Evolutionary conservation across 495 filamentous ascomycete genomes (phyloP).

Genomic region (Hypoxylon intermedium): DNA sequence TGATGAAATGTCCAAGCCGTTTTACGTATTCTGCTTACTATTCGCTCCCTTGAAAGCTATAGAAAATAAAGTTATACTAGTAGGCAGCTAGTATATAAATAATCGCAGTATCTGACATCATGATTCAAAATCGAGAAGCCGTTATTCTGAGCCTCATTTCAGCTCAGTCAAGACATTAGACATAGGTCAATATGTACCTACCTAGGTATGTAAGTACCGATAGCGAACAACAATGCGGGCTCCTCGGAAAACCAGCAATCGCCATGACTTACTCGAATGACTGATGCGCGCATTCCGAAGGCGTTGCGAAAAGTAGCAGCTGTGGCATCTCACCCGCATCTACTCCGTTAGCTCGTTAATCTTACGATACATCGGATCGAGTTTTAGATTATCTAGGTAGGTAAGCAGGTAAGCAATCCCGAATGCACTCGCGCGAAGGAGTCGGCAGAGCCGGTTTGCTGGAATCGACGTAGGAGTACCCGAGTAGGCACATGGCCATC

Average conservation of each 20-base stretch:
- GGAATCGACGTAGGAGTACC: not conserved
- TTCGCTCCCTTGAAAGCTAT: too few species aligned
- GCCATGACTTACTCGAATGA: not conserved
- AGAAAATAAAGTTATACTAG: too few species aligned
- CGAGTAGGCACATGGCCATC: not conserved
- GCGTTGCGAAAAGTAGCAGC: conserved; percentile 27
- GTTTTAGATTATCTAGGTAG: conserved; percentile 9
- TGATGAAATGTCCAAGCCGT: too few species aligned
- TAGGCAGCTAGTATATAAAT: conserved; percentile 8
- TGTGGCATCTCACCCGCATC: conserved; percentile 22
- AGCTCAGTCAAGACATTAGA: too few species aligned
- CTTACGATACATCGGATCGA: conserved; percentile 24
- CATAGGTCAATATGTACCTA: too few species aligned
- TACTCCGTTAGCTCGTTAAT: conserved; percentile 19
- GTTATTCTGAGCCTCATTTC: not conserved
- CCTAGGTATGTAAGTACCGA: not conserved
- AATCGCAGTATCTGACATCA: conserved; percentile 21
- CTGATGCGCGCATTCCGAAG: conserved; percentile 30
- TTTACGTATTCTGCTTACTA: too few species aligned
- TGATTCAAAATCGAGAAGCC: not conserved
- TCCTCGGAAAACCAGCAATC: conserved; percentile 1
- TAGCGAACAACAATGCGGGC: conserved; percentile 6
- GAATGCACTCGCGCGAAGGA: conserved; percentile 1
- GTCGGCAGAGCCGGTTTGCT: conserved; percentile 16
- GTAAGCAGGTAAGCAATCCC: too few species aligned